Evolutionary conservation across 2,329 filamentous ascomycete species (phyloP), one percentile per base, ranked within the genome.

Genomic region (Pseudocercospora crystallina): DNA sequence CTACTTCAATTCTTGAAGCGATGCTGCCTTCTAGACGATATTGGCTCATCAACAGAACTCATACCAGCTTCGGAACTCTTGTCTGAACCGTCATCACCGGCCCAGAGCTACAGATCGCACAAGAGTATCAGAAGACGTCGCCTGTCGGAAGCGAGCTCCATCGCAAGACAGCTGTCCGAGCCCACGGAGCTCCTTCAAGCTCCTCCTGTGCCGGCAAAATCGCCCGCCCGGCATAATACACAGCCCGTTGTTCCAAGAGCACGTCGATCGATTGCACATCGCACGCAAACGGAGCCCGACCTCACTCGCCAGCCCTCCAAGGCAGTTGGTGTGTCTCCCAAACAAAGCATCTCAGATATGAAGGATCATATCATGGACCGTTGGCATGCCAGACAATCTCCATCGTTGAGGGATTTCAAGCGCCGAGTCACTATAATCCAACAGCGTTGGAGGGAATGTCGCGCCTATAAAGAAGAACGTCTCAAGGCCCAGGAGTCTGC

Each of bases 11-110:
- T 62, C n/a, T 56, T 71, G n/a, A 63, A 63, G 13, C 53, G 60
- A 46, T 71, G 69, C 51, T 69, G 66, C 39, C 41, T 66, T n/a
- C 57, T 71, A 10, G 67, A 69, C 31, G 65, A 68, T 38, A 60
- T 63, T 14, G 61, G 58, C 8, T 51, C 51, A 5, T 53, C 56
- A 5, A 57, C 58, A 8, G 58, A 63, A 12, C 51, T 59, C n/a
- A 60, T 61, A 4, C 57, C 54, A 13, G 58, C 53, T 12, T 58
- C 60, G 2, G 58, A 60, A 35, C 53, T 62, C 13, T 51, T 57
- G 13, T 60, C 50, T 8, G 49, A 49, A 33, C 51, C 53, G 36
- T 56, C 36, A 9, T 60, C 46, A 14, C 56, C 56, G 9, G 45
- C 45, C 13, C 32, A 48, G 31, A 45, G 35, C 31, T 49, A 41